A percentile compares a stretch with the other conserved stretches of the same genome.
Conservation (phyloP, 192 early-diverging fungal genomes). For the Coemansia guatemalensis region DNA sequence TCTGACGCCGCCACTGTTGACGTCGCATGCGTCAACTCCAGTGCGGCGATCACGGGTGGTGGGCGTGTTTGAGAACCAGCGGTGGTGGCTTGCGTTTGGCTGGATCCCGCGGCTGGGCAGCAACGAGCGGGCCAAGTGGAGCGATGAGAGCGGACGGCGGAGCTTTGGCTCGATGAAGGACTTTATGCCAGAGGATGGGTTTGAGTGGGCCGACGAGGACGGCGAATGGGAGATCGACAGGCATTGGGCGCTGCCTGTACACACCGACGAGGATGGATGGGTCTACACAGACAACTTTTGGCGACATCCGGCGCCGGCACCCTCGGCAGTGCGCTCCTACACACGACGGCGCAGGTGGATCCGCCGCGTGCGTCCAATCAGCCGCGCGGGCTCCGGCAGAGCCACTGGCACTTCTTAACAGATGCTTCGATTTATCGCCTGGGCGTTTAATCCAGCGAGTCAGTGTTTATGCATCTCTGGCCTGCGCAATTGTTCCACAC, state of each 20-base stretch:
- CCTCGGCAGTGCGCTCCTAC: constrained; percentile 52
- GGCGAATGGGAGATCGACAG: constrained; percentile 61
- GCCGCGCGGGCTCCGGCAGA: neutral
- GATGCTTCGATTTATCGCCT: neutral
- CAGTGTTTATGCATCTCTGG: neutral
- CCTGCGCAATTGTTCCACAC: neutral
- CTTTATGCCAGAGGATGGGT: constrained; percentile 59
- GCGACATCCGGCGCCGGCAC: constrained; percentile 49
- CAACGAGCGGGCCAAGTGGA: constrained; percentile 66
- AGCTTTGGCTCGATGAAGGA: constrained; percentile 54
- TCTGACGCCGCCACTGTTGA: constrained; percentile 40
- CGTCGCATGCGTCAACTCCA: constrained; percentile 31
- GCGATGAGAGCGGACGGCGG: constrained; percentile 61
- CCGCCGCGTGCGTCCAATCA: constrained; percentile 43
- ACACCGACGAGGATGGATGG: constrained; percentile 63
- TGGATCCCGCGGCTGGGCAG: constrained; percentile 67
- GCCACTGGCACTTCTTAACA: neutral
- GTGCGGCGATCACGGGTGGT: constrained; percentile 35
- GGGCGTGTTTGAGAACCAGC: constrained; percentile 71
- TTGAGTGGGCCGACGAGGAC: constrained; percentile 56
- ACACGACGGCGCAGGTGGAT: constrained; percentile 69
- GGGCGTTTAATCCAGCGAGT: neutral
- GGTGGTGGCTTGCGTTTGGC: constrained; percentile 77
- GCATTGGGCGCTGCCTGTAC: constrained; percentile 48
- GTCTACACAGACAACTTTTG: constrained; percentile 70